Evolutionary conservation across 768 basidiomycete genomes (phyloP).

Genomic region (Kwoniella newhampshirensis): DNA sequence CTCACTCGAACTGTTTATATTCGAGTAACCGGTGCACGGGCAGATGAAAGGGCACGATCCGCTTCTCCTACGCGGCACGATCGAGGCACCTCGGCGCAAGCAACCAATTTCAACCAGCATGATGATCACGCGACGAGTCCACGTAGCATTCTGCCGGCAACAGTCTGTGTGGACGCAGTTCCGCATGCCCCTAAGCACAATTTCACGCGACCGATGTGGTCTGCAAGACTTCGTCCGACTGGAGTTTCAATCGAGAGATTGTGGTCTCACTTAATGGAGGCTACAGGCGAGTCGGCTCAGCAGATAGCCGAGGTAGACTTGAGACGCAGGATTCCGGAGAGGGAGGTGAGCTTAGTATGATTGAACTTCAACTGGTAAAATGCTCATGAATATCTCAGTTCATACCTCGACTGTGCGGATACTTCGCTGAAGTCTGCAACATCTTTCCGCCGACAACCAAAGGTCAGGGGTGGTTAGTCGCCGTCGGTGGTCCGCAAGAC

Average conservation of each 20-base stretch:
- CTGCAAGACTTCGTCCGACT: conserved; percentile 17
- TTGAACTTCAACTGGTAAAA: background rate
- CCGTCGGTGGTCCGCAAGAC: conserved; percentile 16
- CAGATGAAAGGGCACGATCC: conserved; percentile 20
- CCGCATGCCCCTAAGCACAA: conserved; percentile 3
- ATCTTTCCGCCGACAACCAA: conserved; percentile 21
- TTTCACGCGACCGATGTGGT: background rate
- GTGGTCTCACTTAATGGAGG: background rate
- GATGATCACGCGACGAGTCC: background rate
- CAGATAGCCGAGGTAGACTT: conserved; percentile 24
- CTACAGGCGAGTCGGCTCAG: conserved; percentile 13
- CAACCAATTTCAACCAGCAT: background rate
- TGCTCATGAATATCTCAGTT: conserved; percentile 14
- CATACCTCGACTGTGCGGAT: conserved; percentile 25
- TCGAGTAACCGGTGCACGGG: conserved; percentile 23
- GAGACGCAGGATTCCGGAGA: conserved; percentile 24
- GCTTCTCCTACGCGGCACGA: conserved; percentile 17
- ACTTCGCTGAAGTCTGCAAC: conserved; percentile 30
- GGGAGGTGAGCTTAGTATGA: conserved; percentile 21
- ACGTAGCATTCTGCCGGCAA: conserved; percentile 5
- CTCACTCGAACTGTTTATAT: conserved; percentile 20
- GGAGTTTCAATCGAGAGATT: background rate
- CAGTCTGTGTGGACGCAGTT: conserved; percentile 21
- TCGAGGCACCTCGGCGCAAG: background rate
- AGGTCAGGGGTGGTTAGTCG: conserved; percentile 33